phyloP scores from a whole-genome alignment of 371 early-diverging fungal species.

The Choanephora cucurbitarum region DNA sequence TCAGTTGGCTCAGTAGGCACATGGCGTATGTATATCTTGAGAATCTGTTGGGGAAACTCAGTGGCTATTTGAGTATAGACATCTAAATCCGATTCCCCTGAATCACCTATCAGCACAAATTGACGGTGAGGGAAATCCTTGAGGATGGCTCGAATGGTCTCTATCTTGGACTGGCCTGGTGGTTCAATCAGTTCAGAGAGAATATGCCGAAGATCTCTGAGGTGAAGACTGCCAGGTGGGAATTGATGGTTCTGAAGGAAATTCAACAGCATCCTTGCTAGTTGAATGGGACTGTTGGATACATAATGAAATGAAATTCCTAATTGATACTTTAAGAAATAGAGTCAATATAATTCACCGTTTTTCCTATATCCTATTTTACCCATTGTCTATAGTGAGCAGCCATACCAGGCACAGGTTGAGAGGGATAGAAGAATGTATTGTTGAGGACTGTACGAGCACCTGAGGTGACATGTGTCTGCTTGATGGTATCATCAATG shows the following conservation, averaged over 20 bases:
- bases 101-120: constrained; percentile 90
- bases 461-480: constrained; percentile 70
- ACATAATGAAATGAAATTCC: constrained; percentile 90
- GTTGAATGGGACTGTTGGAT: constrained; percentile 88
- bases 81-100: constrained; percentile 89
- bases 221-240: constrained; percentile 81
- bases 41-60: constrained; percentile 63
- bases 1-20: constrained; percentile 48
- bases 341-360: background rate
- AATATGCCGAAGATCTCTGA: constrained; percentile 58
- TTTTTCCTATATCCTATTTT: constrained; percentile 12
- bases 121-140: constrained; percentile 80
- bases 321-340: constrained; percentile 61
- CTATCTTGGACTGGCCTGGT: constrained; percentile 58
- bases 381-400: constrained; percentile 65
- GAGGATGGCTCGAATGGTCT: constrained; percentile 57
- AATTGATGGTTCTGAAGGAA: constrained; percentile 74
- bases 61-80: constrained; percentile 69
- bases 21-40: constrained; percentile 87
- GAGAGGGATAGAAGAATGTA: constrained; percentile 67
- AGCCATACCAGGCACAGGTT: constrained; percentile 71
- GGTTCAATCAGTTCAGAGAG: constrained; percentile 37
- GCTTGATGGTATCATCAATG: constrained; percentile 91
- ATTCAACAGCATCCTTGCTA: constrained; percentile 69
- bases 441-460: constrained; percentile 63